A percentile compares a stretch with the other conserved stretches of the same genome.
Conservation (phyloP, 1,139 yeast species). For the Saccharomyces hybrid region DNA sequence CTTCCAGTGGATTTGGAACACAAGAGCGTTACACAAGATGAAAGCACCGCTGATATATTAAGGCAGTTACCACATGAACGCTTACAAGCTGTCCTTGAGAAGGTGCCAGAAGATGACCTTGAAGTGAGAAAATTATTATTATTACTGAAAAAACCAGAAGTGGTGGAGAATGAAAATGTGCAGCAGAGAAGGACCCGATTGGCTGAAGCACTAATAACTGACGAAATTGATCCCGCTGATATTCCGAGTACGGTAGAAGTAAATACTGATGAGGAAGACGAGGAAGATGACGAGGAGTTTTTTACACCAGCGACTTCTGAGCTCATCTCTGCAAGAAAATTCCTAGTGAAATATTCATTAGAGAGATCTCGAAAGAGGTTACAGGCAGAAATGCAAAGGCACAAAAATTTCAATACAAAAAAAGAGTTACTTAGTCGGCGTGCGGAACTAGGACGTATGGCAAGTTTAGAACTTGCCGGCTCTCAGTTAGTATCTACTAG, state of each 20-base stretch:
- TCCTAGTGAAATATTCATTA: conserved; percentile 48
- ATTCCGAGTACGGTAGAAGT: no score
- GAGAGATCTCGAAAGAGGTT: conserved; percentile 40
- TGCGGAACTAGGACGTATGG: conserved; percentile 35
- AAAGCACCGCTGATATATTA: background rate
- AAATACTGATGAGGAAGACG: no score
- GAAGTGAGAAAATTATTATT: conserved; percentile 35
- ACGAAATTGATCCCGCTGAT: conserved; percentile 9
- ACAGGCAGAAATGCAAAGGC: conserved; percentile 23
- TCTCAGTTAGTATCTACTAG: conserved; percentile 64
- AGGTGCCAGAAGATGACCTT: background rate
- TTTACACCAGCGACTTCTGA: conserved; percentile 70
- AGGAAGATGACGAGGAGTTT: conserved; percentile 64
- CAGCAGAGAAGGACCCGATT: conserved; percentile 57
- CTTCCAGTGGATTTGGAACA: background rate
- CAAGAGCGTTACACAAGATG: background rate
- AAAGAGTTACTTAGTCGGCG: conserved; percentile 43
- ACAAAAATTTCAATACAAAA: conserved; percentile 16
- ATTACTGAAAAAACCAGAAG: conserved; percentile 50
- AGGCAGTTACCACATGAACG: conserved; percentile 1
- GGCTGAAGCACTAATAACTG: conserved; percentile 33
- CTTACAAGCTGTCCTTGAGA: background rate
- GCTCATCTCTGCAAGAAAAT: conserved; percentile 47
- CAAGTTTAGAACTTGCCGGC: conserved; percentile 45
- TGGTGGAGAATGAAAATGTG: conserved; percentile 52